Percentiles rank a stretch among this genome's conserved stretches.
Conservation (phyloP, 345 rosid genomes). For the Populus simonii region DNA sequence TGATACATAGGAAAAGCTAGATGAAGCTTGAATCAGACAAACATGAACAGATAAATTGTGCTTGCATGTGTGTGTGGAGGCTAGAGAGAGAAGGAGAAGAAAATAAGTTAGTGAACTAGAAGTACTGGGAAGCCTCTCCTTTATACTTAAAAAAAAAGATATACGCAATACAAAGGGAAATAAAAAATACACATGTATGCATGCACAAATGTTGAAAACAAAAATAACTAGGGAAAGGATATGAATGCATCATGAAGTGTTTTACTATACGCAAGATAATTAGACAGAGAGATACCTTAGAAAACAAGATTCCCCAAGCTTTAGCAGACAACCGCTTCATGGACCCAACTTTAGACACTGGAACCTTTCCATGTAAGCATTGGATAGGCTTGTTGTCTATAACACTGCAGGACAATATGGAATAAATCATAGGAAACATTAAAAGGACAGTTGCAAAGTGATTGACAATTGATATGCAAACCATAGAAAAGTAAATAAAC, state of each 20-base stretch:
- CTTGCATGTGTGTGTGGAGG: not conserved
- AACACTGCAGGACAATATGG: constrained; percentile 34
- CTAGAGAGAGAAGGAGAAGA: not conserved
- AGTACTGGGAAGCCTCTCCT: not conserved
- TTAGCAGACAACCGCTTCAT: constrained; percentile 73
- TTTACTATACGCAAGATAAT: not conserved
- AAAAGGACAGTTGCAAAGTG: not conserved
- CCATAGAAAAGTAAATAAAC: not conserved
- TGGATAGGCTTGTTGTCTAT: constrained; percentile 73
- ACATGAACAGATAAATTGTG: not conserved
- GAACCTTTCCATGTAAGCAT: constrained; percentile 82
- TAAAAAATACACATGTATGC: not conserved
- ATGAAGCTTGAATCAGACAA: not conserved
- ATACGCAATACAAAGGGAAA: not conserved
- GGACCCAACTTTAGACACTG: constrained; percentile 58
- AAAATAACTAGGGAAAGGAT: not conserved
- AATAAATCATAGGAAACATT: not conserved
- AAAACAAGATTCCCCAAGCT: constrained; percentile 70
- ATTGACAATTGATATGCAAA: not conserved
- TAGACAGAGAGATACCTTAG: constrained; percentile 52
- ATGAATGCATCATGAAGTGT: not conserved
- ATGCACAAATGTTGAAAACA: not conserved
- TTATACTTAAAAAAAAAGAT: no score
- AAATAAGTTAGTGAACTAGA: not conserved
- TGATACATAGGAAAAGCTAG: not conserved